These are phyloP conservation scores for Zarea fungicola DNA, from an alignment of 2,329 filamentous ascomycete genomes.

Conservation along the genomic window DNA sequence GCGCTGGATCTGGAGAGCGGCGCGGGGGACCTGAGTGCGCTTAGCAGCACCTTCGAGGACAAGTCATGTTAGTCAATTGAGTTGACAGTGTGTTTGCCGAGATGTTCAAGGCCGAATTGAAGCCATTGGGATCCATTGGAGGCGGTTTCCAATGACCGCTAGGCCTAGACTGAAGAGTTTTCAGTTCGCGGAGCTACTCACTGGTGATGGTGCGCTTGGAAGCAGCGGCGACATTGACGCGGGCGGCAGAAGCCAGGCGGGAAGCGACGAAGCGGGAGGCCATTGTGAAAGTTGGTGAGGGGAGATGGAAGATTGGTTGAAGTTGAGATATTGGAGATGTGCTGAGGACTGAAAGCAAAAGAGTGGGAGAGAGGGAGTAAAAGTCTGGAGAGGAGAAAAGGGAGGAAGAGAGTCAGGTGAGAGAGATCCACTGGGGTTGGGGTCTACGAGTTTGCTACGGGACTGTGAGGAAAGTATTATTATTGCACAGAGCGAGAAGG, in stretches of 20 bases:
- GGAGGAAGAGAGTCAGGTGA: conserved; percentile 21
- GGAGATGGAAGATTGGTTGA: conserved; percentile 35
- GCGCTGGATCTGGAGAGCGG: conserved; percentile 59
- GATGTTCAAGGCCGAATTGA: not conserved
- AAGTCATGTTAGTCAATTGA: conserved; percentile 28
- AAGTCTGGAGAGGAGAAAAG: conserved; percentile 22
- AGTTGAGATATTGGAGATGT: conserved; percentile 16
- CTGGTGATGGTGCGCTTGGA: conserved; percentile 73
- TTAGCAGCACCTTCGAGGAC: conserved; percentile 51
- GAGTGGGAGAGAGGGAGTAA: conserved; percentile 24
- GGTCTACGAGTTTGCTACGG: conserved; percentile 11
- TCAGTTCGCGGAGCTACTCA: conserved; percentile 40
- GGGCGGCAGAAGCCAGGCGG: conserved; percentile 72
- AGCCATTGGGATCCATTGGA: conserved; percentile 16
- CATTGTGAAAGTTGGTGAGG: conserved; percentile 63
- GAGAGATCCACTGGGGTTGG: conserved; percentile 16
- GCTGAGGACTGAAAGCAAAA: conserved; percentile 19
- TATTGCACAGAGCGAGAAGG: conserved; percentile 5
- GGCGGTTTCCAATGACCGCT: not conserved
- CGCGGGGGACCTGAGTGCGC: conserved; percentile 64
- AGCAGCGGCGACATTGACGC: conserved; percentile 66
- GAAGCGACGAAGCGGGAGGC: conserved; percentile 72
- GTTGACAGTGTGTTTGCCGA: conserved; percentile 2
- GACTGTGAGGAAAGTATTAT: conserved; percentile 8
- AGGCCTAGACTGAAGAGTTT: conserved; percentile 22